A percentile compares a stretch with the other conserved stretches of the same genome.
These are phyloP conservation scores for Cercospora sesami DNA, from an alignment of 2,329 filamentous ascomycete genomes.

Conservation along the genomic window DNA sequence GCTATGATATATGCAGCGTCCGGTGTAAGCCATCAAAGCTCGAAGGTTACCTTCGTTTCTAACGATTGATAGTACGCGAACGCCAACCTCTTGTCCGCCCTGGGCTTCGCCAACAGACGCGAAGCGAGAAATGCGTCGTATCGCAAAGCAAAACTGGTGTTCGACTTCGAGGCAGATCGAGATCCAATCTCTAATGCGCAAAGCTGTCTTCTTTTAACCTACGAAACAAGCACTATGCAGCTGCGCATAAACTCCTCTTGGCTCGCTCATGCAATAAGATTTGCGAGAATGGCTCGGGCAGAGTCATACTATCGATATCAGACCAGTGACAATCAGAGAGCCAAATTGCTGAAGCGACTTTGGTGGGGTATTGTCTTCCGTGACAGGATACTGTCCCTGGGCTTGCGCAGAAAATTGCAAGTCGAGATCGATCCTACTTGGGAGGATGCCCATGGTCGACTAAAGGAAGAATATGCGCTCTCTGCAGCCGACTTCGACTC, in stretches of 20 bases:
- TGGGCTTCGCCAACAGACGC: constrained; percentile 27
- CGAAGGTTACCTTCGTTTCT: background rate
- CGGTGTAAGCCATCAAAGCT: constrained; percentile 10
- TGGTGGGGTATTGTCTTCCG: constrained; percentile 28
- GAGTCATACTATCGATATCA: constrained; percentile 22
- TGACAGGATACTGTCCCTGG: constrained; percentile 24
- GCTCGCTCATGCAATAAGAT: constrained; percentile 26
- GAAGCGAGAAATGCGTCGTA: constrained; percentile 25
- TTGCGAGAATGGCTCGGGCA: constrained; percentile 24
- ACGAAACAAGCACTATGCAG: constrained; percentile 24
- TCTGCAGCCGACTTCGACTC: constrained; percentile 22
- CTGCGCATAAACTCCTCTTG: constrained; percentile 26
- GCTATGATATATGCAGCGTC: constrained; percentile 22
- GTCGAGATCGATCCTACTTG: constrained; percentile 21
- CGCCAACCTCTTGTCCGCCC: constrained; percentile 13
- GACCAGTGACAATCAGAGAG: constrained; percentile 18
- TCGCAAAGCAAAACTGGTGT: constrained; percentile 26
- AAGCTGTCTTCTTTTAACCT: constrained; percentile 24
- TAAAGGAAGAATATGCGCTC: constrained; percentile 20
- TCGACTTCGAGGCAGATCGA: constrained; percentile 25
- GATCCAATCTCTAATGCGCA: constrained; percentile 24
- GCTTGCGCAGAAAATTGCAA: constrained; percentile 22
- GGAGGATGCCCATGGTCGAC: constrained; percentile 11
- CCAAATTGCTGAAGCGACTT: constrained; percentile 24
- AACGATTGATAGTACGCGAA: constrained; percentile 20